These are phyloP conservation scores for Colletotrichum scovillei DNA, from an alignment of 2,329 filamentous ascomycete genomes.

Conservation along the genomic window DNA sequence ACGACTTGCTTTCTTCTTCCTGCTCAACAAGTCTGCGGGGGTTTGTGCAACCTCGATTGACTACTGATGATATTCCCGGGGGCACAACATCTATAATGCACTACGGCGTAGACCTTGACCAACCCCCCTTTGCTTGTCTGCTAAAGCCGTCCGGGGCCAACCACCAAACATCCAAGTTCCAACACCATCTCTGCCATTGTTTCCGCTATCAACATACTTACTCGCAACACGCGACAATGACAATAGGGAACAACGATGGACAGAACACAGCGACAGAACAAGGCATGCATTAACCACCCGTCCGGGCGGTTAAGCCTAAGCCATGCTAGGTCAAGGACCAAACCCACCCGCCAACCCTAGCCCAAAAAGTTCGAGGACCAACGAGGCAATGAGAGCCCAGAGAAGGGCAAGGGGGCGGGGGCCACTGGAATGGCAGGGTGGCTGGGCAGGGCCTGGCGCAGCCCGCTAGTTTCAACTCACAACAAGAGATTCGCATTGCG, in stretches of 20 bases:
- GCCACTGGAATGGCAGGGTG: slow-evolving; percentile 20
- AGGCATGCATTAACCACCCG: slow-evolving; percentile 18
- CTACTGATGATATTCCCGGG: not conserved
- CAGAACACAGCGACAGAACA: not conserved
- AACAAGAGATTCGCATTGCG: slow-evolving; percentile 13
- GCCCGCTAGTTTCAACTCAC: slow-evolving; percentile 30
- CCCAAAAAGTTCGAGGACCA: not conserved
- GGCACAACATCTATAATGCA: not conserved
- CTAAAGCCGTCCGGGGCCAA: not conserved
- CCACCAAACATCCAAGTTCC: not conserved
- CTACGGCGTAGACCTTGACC: no score
- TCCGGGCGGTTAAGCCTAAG: slow-evolving; percentile 31
- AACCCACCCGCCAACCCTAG: not conserved
- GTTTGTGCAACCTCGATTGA: not conserved
- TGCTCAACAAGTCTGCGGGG: not conserved
- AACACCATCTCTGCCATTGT: not conserved
- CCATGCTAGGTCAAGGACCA: slow-evolving; percentile 4
- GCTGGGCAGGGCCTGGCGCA: slow-evolving; percentile 15
- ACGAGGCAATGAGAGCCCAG: not conserved
- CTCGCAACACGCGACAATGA: not conserved
- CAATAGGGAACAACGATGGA: not conserved
- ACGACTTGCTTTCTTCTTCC: not conserved
- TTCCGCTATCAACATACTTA: not conserved
- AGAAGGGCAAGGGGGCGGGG: not conserved
- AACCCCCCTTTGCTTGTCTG: not conserved